A percentile compares a stretch with the other conserved stretches of the same genome.
These are phyloP conservation scores for Citropsis articulata DNA, from an alignment of 345 rosid species.

Conservation along the genomic window DNA sequence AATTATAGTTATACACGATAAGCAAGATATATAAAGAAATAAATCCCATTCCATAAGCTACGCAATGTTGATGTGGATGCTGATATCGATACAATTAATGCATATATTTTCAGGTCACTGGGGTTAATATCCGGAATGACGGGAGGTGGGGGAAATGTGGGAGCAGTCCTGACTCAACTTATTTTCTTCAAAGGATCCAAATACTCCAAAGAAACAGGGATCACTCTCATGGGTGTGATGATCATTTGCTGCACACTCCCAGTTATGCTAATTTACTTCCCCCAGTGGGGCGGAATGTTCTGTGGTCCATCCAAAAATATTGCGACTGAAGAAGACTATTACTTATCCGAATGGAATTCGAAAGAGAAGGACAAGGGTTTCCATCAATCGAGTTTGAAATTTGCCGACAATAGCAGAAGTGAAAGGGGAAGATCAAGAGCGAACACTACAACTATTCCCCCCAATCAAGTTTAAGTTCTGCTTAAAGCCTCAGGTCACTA, in stretches of 20 bases:
- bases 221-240: constrained; percentile 79
- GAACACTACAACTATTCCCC: constrained; percentile 12
- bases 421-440: constrained; percentile 53
- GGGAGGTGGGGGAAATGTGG: constrained; percentile 88
- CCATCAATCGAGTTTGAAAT: constrained; percentile 61
- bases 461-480: constrained; percentile 20
- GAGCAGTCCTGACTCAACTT: constrained; percentile 79
- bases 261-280: constrained; percentile 62
- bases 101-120: constrained; percentile 48
- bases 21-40: not conserved
- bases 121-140: constrained; percentile 88
- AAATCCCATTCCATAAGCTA: not conserved
- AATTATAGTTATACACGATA: too few relatives aligned
- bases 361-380: constrained; percentile 46
- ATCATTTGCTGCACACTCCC: constrained; percentile 68
- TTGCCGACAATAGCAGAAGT: constrained; percentile 62
- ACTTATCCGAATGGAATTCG: constrained; percentile 66
- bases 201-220: constrained; percentile 75
- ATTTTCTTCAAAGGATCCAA: constrained; percentile 81
- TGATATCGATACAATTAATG: not conserved
- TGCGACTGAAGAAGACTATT: constrained; percentile 71
- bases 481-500: not conserved
- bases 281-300: constrained; percentile 98
- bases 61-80: not conserved
- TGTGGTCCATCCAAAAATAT: constrained; percentile 51